Percentiles rank a stretch among this genome's conserved stretches.
These are phyloP conservation scores for Candida ovalis DNA, from an alignment of 805 yeast species.

Conservation along the genomic window DNA sequence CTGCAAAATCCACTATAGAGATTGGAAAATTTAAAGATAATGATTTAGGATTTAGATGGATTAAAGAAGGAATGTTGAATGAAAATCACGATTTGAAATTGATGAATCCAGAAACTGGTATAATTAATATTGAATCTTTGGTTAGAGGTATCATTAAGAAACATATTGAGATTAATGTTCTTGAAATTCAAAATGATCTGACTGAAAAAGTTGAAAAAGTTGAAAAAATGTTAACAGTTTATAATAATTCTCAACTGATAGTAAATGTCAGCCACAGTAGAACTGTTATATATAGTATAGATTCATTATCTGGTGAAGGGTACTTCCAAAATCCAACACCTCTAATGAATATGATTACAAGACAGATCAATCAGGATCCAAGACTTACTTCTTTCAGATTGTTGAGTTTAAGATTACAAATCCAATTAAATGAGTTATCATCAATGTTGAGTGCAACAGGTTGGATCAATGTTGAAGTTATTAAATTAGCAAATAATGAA, in stretches of 20 bases:
- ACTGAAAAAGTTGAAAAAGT: constrained; percentile 26
- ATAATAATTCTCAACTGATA: constrained; percentile 23
- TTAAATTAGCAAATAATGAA: constrained; percentile 49
- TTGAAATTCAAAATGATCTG: constrained; percentile 30
- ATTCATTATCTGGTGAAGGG: constrained; percentile 37
- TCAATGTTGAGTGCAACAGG: constrained; percentile 60
- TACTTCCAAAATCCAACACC: constrained; percentile 45
- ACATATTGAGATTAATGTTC: constrained; percentile 37
- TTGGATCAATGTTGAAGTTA: constrained; percentile 60
- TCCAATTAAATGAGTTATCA: constrained; percentile 46
- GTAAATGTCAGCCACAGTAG: constrained; percentile 28
- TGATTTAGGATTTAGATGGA: constrained; percentile 58
- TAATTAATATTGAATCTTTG: constrained; percentile 35
- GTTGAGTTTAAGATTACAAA: constrained; percentile 45
- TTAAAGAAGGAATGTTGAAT: constrained; percentile 43
- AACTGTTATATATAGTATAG: constrained; percentile 29
- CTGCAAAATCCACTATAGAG: constrained; percentile 52
- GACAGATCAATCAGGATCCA: constrained; percentile 28
- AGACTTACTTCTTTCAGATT: constrained; percentile 31
- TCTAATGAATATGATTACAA: constrained; percentile 31
- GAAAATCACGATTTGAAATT: constrained; percentile 27
- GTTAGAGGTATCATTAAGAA: constrained; percentile 36
- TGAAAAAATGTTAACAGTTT: constrained; percentile 28
- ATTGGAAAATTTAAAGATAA: constrained; percentile 50
- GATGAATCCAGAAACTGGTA: constrained; percentile 30